Base-by-base conservation (phyloP, 192 early-diverging fungal genomes). In the Umbelopsis ramanniana region DNA sequence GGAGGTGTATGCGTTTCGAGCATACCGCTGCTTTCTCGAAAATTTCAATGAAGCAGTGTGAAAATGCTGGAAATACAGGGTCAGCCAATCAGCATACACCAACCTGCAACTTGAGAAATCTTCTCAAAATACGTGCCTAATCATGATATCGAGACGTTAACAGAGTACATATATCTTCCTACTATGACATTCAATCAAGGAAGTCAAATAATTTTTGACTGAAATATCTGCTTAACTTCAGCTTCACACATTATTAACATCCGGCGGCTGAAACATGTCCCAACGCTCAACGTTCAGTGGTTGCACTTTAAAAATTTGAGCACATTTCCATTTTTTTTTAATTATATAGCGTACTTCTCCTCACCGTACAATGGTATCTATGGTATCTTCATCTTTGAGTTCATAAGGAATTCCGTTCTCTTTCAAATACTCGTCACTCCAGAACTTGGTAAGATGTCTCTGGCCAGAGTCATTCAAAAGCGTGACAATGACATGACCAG, bases 371-470 rank as follows among this genome's bases (percentile, higher is more conserved):
- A 76, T 53, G 48, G 57, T 55, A 29, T 72, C 57, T 46, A 76
- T 22, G n/a, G 69, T 66, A 38, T 76, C 75, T 2, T 71, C 75
- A 5, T 63, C 35, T 3, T 35, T 33, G 6, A 76, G 66, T n/a
- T 76, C 57, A 60, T 67, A 67, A 24, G 43, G 23, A 43, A 81
- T 77, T 17, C 67, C 67, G 60, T 81, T 48, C 37, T 69, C 33
- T 40, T 66, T 66, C 24, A 86, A 53, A 52, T 86, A 86, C 8
- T 84, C 85, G 69, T 86, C 85, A 67, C 78, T 86, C 96, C 96
- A 99, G 79, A 99, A 99, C 83, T 96, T 97, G 47, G 95, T 97
- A 74, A 97, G 76, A 78, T 98, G 96, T 38, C 97, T 85, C 47
- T 93, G 91, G 1, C 97, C 97, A 71, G 88, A 87, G 74, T 99